Evolutionary conservation across 805 yeast species (phyloP), one percentile per base, ranked within the genome.

Genomic region (Kazachstania viticola): DNA sequence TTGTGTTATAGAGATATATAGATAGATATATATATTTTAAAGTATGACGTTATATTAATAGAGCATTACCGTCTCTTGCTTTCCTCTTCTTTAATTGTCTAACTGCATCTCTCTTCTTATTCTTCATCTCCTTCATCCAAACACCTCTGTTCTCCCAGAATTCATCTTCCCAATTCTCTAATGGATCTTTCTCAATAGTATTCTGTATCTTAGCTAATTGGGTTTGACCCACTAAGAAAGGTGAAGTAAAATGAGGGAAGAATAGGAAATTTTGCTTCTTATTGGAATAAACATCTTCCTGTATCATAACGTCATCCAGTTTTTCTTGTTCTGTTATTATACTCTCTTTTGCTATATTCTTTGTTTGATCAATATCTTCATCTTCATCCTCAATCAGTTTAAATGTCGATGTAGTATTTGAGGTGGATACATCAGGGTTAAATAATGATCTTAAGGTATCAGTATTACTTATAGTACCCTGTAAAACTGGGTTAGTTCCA

Each of bases 101-200:
- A 31, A 69, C 30, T 4, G 71, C 81, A 46, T 87, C 96, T 56
- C 88, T 70, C 49, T 75, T 74, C 38, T 81, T 67, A 43, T 77
- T 68, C 49, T 79, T 78, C 54, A 87, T 72, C 33, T 76, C 82
- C 39, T 80, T 70, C 38, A 78, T 75, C 65, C 85, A 67, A 32
- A 75, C 81, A 25, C 88, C 87, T 55, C 97, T 71, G 51, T 75
- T 71, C 28, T 74, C 79, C 78, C 82, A 83, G 55, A 87, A 88
- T 69, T 80, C 75, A 26, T 67, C 59, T 30, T 78, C 84, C 72
- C 88, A 85, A 8, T 60, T 61, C 3, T 56, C 60, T 14, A 64
- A 58, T 9, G 51, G 45, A 21, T 64, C 54, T 11, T 49, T 48
- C 3, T 50, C 53, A 5, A 42, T 41, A 13, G 38, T 33, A 21